A percentile compares a stretch with the other conserved stretches of the same genome.
phyloP scores from a whole-genome alignment of 2,329 filamentous ascomycete genomes.

The Neospermospora avenae region DNA sequence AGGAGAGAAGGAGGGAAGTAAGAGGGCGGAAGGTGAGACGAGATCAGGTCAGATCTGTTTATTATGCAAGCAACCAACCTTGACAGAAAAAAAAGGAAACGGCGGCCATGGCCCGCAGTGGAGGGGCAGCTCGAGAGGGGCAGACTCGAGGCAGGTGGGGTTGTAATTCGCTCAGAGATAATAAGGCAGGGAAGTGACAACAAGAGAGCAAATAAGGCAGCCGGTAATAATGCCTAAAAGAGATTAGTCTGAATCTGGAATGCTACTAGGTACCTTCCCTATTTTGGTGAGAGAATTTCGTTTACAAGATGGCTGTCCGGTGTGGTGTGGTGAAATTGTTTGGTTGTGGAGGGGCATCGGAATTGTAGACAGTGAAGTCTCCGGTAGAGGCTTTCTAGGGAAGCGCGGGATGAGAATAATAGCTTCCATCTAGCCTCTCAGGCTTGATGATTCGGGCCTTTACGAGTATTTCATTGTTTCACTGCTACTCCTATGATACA shows the following conservation, averaged over 20 bases:
- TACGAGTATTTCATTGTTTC: too few relatives aligned
- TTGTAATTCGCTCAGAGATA: not conserved
- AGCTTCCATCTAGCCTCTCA: too few relatives aligned
- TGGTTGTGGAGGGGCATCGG: too few relatives aligned
- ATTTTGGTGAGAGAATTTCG: not conserved
- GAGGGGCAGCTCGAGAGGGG: not conserved
- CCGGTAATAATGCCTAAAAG: conserved; percentile 4
- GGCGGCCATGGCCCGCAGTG: not conserved
- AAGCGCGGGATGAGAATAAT: too few relatives aligned
- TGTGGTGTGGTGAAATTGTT: too few relatives aligned
- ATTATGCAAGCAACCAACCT: not conserved
- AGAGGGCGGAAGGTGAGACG: conserved; percentile 11
- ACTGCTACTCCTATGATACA: too few relatives aligned
- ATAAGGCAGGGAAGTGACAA: conserved; percentile 1
- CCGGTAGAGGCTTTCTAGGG: too few relatives aligned
- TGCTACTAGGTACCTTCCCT: not conserved
- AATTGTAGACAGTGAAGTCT: too few relatives aligned
- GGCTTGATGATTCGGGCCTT: too few relatives aligned
- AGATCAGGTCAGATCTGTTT: conserved; percentile 16
- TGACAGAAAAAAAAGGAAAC: not conserved
- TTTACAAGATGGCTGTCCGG: too few relatives aligned
- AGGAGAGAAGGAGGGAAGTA: conserved; percentile 28
- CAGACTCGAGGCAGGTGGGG: not conserved
- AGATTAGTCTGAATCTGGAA: not conserved
- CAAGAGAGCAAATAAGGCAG: conserved; percentile 13